A percentile compares a stretch with the other conserved stretches of the same genome.
These are phyloP conservation scores for Penicillium frequentans DNA, from an alignment of 2,329 filamentous ascomycete species.

Conservation along the genomic window DNA sequence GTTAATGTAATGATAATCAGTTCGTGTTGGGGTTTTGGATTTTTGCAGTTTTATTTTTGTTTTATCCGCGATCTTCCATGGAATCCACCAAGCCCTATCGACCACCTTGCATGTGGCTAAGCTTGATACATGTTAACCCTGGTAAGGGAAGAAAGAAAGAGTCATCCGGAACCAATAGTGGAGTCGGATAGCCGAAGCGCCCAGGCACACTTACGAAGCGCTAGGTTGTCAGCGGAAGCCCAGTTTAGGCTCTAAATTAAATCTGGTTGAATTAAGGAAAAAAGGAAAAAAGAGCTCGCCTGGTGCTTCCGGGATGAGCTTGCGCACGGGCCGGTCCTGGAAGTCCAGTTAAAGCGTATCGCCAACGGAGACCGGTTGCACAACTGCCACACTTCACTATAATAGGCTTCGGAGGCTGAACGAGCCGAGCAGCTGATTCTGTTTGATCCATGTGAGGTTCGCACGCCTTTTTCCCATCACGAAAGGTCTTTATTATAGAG, in stretches of 20 bases:
- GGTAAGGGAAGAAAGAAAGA: not conserved
- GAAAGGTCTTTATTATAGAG: not conserved
- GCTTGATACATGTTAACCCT: not conserved
- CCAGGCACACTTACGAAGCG: constrained; percentile 1
- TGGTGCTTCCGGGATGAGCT: constrained; percentile 4
- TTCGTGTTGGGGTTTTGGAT: not conserved
- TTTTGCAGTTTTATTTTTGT: too few species aligned
- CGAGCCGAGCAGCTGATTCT: constrained; percentile 23
- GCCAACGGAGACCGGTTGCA: constrained; percentile 30
- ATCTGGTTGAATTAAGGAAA: not conserved
- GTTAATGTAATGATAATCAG: not conserved
- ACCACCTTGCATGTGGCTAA: constrained; percentile 11
- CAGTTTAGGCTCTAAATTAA: not conserved
- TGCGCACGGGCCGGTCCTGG: constrained; percentile 16
- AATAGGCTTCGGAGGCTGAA: constrained; percentile 26
- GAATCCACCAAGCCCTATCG: constrained; percentile 12
- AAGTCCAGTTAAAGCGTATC: constrained; percentile 31
- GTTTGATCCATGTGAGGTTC: not conserved
- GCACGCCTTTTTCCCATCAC: not conserved
- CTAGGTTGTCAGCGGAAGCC: constrained; percentile 2
- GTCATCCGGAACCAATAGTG: constrained; percentile 6
- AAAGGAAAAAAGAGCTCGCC: not conserved
- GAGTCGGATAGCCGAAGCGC: constrained; percentile 12
- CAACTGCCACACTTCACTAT: constrained; percentile 4
- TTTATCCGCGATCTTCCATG: not conserved